Conservation (phyloP, 108 stramenopile species). For the Licmophora abbreviata region DNA sequence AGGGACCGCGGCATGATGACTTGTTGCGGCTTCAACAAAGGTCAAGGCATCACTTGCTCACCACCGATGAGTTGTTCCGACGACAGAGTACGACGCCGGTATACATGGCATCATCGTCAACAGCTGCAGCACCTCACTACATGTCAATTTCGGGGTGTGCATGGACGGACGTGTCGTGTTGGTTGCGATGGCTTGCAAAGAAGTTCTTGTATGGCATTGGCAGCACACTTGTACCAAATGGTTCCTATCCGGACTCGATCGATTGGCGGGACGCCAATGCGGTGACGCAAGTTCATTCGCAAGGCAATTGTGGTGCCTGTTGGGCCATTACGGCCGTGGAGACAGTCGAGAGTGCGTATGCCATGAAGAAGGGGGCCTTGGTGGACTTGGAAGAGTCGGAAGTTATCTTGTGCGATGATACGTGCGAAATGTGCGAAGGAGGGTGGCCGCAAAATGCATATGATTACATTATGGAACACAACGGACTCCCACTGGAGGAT, state of each 20-base stretch:
- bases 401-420: slow-evolving; percentile 63
- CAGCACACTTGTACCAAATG: no score
- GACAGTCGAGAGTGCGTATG: slow-evolving; percentile 74
- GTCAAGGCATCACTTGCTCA: no score
- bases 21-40: no score
- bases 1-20: slow-evolving; percentile 38
- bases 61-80: no score
- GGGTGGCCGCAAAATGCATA: slow-evolving; percentile 89
- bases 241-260: slow-evolving; percentile 43
- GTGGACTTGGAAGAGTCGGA: slow-evolving; percentile 64
- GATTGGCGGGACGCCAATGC: slow-evolving; percentile 82
- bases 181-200: slow-evolving; percentile 46
- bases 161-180: no score
- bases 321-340: slow-evolving; percentile 89
- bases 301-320: slow-evolving; percentile 79
- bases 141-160: no score
- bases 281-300: slow-evolving; percentile 58
- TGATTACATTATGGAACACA: slow-evolving; percentile 74
- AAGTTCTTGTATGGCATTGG: slow-evolving; percentile 46
- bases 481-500: slow-evolving; percentile 52
- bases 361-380: slow-evolving; percentile 53
- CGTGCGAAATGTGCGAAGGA: slow-evolving; percentile 74
- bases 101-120: no score
- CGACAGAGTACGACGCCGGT: no score
- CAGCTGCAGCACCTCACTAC: no score